Conservation (phyloP, 129 eudicot species). For the Lonicera japonica region DNA sequence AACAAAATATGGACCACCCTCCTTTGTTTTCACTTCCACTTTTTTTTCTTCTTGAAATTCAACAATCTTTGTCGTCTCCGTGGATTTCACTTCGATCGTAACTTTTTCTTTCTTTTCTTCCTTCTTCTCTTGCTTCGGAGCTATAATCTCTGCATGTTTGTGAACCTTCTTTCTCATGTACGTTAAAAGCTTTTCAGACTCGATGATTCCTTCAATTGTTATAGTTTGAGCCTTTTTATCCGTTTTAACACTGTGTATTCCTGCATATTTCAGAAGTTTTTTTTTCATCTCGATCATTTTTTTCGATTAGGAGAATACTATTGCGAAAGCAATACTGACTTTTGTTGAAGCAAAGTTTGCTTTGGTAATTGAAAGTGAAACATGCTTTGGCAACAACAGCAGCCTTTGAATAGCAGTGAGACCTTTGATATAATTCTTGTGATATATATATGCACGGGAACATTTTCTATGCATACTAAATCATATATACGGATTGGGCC, state of each 20-base stretch:
- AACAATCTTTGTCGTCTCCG: conserved; percentile 23
- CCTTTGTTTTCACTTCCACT: conserved; percentile 55
- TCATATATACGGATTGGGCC: too few relatives aligned
- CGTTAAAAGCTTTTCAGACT: too few relatives aligned
- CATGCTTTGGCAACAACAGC: too few relatives aligned
- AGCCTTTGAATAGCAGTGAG: too few relatives aligned
- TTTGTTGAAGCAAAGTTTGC: too few relatives aligned
- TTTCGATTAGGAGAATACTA: too few relatives aligned
- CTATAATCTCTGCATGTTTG: conserved; percentile 68
- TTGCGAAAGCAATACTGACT: too few relatives aligned
- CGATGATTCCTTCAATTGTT: conserved; percentile 65
- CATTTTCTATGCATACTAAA: too few relatives aligned
- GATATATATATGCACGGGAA: too few relatives aligned
- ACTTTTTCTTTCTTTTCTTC: conserved; percentile 31
- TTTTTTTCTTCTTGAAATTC: conserved; percentile 50
- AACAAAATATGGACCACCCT: conserved; percentile 64
- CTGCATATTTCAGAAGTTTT: conserved; percentile 25
- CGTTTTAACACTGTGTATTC: conserved; percentile 66
- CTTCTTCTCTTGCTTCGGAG: conserved; percentile 24
- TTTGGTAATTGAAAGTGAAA: too few relatives aligned
- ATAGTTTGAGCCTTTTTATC: conserved; percentile 73
- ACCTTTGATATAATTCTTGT: too few relatives aligned
- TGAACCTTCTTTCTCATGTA: conserved; percentile 54
- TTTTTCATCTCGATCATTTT: too few relatives aligned
- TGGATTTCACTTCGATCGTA: conserved; percentile 16